phyloP scores from a whole-genome alignment of 139 green algal genomes.

The Chlorella sp. region DNA sequence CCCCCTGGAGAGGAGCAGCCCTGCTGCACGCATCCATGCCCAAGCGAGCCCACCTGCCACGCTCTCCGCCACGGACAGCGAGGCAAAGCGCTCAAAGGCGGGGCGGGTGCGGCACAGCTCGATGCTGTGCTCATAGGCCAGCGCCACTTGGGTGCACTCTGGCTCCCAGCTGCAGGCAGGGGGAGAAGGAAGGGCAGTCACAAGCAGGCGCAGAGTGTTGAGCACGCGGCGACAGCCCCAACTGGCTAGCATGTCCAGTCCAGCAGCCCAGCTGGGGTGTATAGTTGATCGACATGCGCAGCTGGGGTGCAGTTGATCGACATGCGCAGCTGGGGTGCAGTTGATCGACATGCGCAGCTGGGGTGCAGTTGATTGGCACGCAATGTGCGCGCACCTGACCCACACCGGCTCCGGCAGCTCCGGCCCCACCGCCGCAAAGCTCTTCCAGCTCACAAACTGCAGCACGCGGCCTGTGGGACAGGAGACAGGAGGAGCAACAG shows the following conservation, averaged over 20 bases:
- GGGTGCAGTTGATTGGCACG: no score
- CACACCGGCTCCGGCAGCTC: constrained; percentile 42
- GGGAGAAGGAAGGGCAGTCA: background rate
- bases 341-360: no score
- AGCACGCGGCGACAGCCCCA: no score
- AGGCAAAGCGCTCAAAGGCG: constrained; percentile 57
- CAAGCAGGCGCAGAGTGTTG: no score
- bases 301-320: no score
- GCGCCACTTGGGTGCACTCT: constrained; percentile 54
- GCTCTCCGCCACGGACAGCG: constrained; percentile 37
- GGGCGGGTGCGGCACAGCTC: constrained; percentile 52
- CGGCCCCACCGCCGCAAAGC: constrained; percentile 40
- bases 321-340: no score
- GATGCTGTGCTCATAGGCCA: constrained; percentile 56
- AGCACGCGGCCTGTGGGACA: constrained; percentile 27
- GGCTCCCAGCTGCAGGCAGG: constrained; percentile 64
- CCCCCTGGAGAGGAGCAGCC: no score
- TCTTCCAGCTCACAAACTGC: constrained; percentile 49
- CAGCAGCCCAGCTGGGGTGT: no score
- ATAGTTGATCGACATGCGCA: no score
- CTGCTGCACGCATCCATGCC: no score
- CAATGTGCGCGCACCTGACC: no score
- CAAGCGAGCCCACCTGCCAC: constrained; percentile 29
- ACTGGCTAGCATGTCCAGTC: no score
- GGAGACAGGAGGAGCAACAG: background rate